phyloP scores from a whole-genome alignment of 2,329 filamentous ascomycete genomes.

The Penicillium sumatraense region DNA sequence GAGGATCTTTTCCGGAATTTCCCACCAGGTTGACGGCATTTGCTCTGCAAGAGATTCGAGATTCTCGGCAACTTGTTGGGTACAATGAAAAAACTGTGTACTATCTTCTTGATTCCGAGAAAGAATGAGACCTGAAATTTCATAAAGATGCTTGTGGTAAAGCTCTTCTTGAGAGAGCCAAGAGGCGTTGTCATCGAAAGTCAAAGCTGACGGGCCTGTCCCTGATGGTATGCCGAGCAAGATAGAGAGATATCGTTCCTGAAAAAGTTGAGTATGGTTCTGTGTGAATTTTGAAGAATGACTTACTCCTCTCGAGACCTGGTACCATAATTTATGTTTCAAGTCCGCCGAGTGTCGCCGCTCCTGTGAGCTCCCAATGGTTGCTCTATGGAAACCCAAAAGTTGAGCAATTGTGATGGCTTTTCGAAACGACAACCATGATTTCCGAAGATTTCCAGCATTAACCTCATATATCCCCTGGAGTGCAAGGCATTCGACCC shows the following conservation, averaged over 20 bases:
- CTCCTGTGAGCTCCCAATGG: not conserved
- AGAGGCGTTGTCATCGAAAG: not conserved
- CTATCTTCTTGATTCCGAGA: slow-evolving; percentile 11
- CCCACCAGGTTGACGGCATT: slow-evolving; percentile 11
- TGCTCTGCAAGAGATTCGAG: slow-evolving; percentile 8
- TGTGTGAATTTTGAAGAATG: not conserved
- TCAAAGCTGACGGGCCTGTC: not conserved
- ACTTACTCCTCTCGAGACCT: slow-evolving; percentile 12
- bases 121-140: slow-evolving; percentile 14
- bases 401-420: slow-evolving; percentile 7
- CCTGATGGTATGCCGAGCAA: slow-evolving; percentile 10
- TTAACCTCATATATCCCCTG: slow-evolving; percentile 10
- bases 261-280: not conserved
- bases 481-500: slow-evolving; percentile 10
- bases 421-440: slow-evolving; percentile 9
- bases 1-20: slow-evolving; percentile 2
- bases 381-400: slow-evolving; percentile 8
- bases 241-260: slow-evolving; percentile 11
- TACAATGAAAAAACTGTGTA: slow-evolving; percentile 8
- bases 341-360: not conserved
- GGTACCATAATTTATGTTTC: slow-evolving; percentile 6
- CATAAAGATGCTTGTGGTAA: slow-evolving; percentile 10
- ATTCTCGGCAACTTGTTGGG: slow-evolving; percentile 11
- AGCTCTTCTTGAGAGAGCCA: slow-evolving; percentile 7
- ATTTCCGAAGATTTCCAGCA: slow-evolving; percentile 7